A percentile compares a stretch with the other conserved stretches of the same genome.
These are phyloP conservation scores for Kwoniella europaea DNA, from an alignment of 768 basidiomycete species.

Conservation along the genomic window DNA sequence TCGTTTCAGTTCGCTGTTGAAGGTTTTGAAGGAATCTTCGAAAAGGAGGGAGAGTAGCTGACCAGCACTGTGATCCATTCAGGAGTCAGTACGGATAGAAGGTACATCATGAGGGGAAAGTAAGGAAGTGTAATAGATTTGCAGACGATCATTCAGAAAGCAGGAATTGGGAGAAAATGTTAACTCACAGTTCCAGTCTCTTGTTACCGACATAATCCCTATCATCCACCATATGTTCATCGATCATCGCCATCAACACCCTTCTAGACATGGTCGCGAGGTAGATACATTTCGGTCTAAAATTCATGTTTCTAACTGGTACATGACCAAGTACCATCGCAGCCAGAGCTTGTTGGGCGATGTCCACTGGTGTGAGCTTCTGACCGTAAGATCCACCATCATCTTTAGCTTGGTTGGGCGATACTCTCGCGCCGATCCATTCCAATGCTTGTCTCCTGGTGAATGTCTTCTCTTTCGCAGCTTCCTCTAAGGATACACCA, in stretches of 20 bases:
- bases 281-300: slow-evolving; percentile 92
- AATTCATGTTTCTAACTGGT: slow-evolving; percentile 84
- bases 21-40: slow-evolving; percentile 98
- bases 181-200: slow-evolving; percentile 89
- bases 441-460: slow-evolving; percentile 93
- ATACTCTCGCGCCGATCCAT: slow-evolving; percentile 91
- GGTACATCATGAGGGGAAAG: background rate
- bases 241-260: slow-evolving; percentile 94
- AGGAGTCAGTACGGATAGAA: background rate
- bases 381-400: slow-evolving; percentile 38
- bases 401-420: slow-evolving; percentile 67
- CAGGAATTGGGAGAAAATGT: background rate
- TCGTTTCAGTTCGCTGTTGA: slow-evolving; percentile 91
- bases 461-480: slow-evolving; percentile 73
- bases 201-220: slow-evolving; percentile 99
- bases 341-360: slow-evolving; percentile 93
- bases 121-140: background rate
- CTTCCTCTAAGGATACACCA: slow-evolving; percentile 89
- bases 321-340: slow-evolving; percentile 97
- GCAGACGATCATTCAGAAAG: slow-evolving; percentile 20
- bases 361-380: slow-evolving; percentile 73
- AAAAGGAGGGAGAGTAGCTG: slow-evolving; percentile 94
- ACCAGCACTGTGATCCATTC: slow-evolving; percentile 70
- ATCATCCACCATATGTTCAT: slow-evolving; percentile 97
- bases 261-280: slow-evolving; percentile 96